These are phyloP conservation scores for Botrytis pseudocinerea DNA, from an alignment of 2,329 filamentous ascomycete genomes.

Conservation along the genomic window DNA sequence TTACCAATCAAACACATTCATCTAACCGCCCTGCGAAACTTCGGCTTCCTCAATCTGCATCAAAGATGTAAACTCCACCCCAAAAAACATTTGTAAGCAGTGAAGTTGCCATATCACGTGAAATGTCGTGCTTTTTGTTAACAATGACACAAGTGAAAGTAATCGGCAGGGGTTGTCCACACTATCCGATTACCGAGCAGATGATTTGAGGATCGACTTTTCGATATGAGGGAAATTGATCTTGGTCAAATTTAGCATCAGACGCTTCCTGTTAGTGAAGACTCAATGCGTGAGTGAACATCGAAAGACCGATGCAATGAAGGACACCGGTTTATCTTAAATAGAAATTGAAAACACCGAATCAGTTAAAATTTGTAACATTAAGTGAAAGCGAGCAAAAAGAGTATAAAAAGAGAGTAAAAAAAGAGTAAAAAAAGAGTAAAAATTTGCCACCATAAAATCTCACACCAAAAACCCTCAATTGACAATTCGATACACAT, in stretches of 20 bases:
- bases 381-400: not conserved
- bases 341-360: not conserved
- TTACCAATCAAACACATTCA: not conserved
- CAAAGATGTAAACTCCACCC: not conserved
- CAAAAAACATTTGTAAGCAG: not conserved
- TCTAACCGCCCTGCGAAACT: not conserved
- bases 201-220: slow-evolving; percentile 11
- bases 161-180: not conserved
- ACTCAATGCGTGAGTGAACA: not conserved
- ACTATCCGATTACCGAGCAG: not conserved
- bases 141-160: slow-evolving; percentile 1
- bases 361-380: not conserved
- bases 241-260: not conserved
- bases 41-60: not conserved
- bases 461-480: not conserved
- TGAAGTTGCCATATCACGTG: slow-evolving; percentile 11
- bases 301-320: not conserved
- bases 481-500: no score
- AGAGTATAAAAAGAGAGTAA: no score
- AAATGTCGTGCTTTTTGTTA: slow-evolving; percentile 16
- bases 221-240: not conserved
- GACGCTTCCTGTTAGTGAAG: not conserved
- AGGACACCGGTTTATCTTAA: not conserved
- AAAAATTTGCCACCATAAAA: not conserved
- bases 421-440: not conserved